Conservation (phyloP, 768 basidiomycete genomes). For the Lentinula boryana region DNA sequence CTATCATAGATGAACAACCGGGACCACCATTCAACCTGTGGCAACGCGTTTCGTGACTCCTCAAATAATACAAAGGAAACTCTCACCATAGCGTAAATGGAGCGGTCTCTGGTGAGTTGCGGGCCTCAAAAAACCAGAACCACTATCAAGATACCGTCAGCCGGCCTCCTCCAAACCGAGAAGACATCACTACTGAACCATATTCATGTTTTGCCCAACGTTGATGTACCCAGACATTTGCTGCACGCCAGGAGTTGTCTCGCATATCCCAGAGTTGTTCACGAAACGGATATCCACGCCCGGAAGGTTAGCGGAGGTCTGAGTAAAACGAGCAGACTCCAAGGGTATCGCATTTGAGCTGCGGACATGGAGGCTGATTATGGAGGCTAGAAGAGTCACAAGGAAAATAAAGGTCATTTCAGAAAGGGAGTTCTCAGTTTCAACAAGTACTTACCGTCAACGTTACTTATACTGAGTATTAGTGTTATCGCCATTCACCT, state of each 20-base stretch:
- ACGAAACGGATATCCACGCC: slow-evolving; percentile 20
- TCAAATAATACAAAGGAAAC: not conserved
- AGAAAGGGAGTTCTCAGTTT: too few relatives aligned
- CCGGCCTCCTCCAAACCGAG: not conserved
- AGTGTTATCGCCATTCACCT: not conserved
- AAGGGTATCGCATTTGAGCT: not conserved
- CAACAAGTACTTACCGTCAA: too few relatives aligned
- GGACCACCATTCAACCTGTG: slow-evolving; percentile 54
- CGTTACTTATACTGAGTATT: not conserved
- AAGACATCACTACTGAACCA: slow-evolving; percentile 22
- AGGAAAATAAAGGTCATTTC: not conserved
- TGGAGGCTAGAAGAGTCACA: not conserved
- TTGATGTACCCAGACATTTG: slow-evolving; percentile 49
- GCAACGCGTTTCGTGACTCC: not conserved
- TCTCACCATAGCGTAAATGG: slow-evolving; percentile 60
- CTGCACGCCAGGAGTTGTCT: slow-evolving; percentile 42
- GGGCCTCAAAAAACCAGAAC: slow-evolving; percentile 73
- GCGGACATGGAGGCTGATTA: not conserved
- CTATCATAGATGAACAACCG: slow-evolving; percentile 60
- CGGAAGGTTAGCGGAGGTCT: slow-evolving; percentile 9
- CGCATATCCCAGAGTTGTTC: slow-evolving; percentile 45
- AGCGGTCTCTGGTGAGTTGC: slow-evolving; percentile 51
- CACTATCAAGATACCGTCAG: slow-evolving; percentile 31
- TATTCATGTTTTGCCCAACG: slow-evolving; percentile 43
- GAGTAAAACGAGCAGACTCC: not conserved